These are phyloP conservation scores for Berberis vulgaris DNA, from an alignment of 164 flowering plant species.

Conservation along the genomic window DNA sequence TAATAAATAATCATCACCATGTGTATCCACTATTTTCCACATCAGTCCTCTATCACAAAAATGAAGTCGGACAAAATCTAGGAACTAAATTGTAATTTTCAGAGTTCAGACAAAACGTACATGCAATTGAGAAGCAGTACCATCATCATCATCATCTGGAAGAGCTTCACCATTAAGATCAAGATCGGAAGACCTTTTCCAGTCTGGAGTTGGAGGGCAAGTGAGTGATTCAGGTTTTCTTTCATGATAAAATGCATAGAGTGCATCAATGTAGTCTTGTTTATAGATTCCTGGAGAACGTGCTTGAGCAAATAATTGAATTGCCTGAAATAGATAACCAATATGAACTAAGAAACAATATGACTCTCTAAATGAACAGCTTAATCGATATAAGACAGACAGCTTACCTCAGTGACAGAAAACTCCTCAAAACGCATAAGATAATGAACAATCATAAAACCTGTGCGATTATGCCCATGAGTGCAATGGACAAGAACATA, in stretches of 20 bases:
- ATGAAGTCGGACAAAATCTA: too few species aligned
- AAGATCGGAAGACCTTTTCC: conserved; percentile 88
- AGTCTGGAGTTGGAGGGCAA: conserved; percentile 92
- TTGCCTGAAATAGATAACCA: conserved; percentile 42
- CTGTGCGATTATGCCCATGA: conserved; percentile 99
- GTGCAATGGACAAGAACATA: conserved; percentile 91
- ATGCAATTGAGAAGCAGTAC: conserved; percentile 31
- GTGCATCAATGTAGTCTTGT: conserved; percentile 78
- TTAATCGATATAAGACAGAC: not conserved
- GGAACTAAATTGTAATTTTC: too few species aligned
- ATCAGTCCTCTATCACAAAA: too few species aligned
- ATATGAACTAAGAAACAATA: not conserved
- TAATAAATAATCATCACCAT: too few species aligned
- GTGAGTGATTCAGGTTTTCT: conserved; percentile 56
- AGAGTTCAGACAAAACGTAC: conserved; percentile 26
- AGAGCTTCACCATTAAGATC: conserved; percentile 95
- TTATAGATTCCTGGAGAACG: conserved; percentile 99
- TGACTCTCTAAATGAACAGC: not conserved
- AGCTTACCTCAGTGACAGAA: conserved; percentile 70
- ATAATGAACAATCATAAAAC: conserved; percentile 86
- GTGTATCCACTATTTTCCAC: too few species aligned
- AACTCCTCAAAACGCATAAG: conserved; percentile 67
- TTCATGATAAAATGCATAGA: conserved; percentile 88
- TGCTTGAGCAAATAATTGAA: conserved; percentile 65
- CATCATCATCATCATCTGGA: conserved; percentile 65